phyloP scores from a whole-genome alignment of 352 stramenopile genomes.

The Pythium folliculosum region DNA sequence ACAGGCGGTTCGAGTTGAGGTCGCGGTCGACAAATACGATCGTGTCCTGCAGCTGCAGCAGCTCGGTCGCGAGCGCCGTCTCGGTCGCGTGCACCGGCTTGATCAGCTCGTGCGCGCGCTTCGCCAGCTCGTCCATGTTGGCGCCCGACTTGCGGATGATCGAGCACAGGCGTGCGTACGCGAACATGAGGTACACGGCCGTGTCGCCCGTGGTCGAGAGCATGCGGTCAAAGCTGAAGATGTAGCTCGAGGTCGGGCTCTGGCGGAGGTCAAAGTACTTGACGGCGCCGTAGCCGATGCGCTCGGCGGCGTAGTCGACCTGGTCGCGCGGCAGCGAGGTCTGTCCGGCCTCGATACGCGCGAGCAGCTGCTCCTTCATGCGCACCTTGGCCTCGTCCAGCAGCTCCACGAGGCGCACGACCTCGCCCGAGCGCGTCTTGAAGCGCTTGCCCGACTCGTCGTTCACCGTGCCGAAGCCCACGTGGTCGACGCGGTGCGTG shows the following conservation, averaged over 20 bases:
- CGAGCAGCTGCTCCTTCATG: constrained; percentile 93
- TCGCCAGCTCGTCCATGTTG: constrained; percentile 72
- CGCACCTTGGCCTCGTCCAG: constrained; percentile 96
- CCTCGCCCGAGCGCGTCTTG: constrained; percentile 98
- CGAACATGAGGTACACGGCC: constrained; percentile 99
- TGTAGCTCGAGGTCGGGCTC: constrained; percentile 98
- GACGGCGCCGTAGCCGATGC: constrained; percentile 98
- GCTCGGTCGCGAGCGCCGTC: constrained; percentile 91
- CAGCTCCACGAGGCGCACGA: constrained; percentile 98
- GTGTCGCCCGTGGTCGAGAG: constrained; percentile 99
- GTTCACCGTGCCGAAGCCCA: constrained; percentile 87
- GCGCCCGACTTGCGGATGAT: constrained; percentile 96
- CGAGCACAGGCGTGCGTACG: constrained; percentile 96
- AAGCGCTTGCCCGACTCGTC: constrained; percentile 93
- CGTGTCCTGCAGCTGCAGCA: constrained; percentile 96
- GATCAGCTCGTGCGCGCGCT: constrained; percentile 54
- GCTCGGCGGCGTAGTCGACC: constrained; percentile 92
- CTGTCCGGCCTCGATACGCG: constrained; percentile 92
- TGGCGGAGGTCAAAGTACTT: constrained; percentile 99
- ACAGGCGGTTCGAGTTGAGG: constrained; percentile 97
- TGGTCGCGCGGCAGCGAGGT: constrained; percentile 88
- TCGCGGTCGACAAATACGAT: constrained; percentile 94
- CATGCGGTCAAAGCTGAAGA: constrained; percentile 99
- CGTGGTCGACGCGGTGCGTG: constrained; percentile 85
- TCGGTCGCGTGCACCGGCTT: constrained; percentile 85